A percentile compares a stretch with the other conserved stretches of the same genome.
These are phyloP conservation scores for Thielaviopsis punctulata DNA, from an alignment of 2,329 filamentous ascomycete genomes.

Conservation along the genomic window DNA sequence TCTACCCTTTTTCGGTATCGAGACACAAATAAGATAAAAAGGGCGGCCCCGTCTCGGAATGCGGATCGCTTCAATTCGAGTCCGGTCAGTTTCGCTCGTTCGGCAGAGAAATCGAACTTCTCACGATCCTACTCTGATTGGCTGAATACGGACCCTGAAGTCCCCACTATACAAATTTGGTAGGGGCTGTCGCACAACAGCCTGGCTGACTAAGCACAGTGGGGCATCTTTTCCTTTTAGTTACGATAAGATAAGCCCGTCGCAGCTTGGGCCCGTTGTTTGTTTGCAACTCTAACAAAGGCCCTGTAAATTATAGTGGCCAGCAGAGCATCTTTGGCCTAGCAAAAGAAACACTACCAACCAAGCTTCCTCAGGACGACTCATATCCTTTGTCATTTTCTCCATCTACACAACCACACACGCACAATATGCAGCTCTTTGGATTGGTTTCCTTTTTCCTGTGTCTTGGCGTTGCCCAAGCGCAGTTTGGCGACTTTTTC, in stretches of 20 bases:
- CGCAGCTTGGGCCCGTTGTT: not conserved
- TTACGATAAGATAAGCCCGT: not conserved
- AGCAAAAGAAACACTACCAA: not conserved
- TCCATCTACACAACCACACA: not conserved
- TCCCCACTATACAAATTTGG: not conserved
- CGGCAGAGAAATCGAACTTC: slow-evolving; percentile 10
- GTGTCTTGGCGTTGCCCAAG: slow-evolving; percentile 24
- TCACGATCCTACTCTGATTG: slow-evolving; percentile 5
- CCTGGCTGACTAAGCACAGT: slow-evolving; percentile 6
- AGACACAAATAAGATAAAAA: not conserved
- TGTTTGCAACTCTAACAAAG: not conserved
- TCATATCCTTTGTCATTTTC: too few relatives aligned
- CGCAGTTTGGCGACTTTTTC: slow-evolving; percentile 84
- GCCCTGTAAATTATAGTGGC: not conserved
- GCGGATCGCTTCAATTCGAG: not conserved
- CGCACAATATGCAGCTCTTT: slow-evolving; percentile 1
- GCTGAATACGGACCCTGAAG: slow-evolving; percentile 1
- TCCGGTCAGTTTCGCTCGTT: not conserved
- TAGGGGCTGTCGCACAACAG: not conserved
- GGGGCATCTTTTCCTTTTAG: not conserved
- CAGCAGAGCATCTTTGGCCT: not conserved
- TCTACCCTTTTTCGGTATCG: not conserved
- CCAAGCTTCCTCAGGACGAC: not conserved
- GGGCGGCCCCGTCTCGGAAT: not conserved
- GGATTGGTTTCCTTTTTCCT: slow-evolving; percentile 4